Percentiles rank a stretch among this genome's conserved stretches.
These are phyloP conservation scores for Sporothrix protearum DNA, from an alignment of 2,329 filamentous ascomycete species.

Conservation along the genomic window DNA sequence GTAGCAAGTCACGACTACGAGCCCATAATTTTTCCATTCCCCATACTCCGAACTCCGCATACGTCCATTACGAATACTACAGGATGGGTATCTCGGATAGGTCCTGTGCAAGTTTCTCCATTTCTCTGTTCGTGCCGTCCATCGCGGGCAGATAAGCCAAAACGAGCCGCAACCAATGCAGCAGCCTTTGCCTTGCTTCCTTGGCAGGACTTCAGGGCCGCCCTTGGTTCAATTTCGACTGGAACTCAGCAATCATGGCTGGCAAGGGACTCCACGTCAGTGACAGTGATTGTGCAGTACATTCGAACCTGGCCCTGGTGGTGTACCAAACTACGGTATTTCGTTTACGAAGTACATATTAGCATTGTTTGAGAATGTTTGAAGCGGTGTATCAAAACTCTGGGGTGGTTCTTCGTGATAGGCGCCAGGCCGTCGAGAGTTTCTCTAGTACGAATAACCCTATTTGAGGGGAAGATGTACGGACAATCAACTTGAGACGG, in stretches of 20 bases:
- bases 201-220: neutral
- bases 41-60: neutral
- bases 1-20: neutral
- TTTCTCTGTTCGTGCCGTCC: neutral
- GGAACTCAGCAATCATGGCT: neutral
- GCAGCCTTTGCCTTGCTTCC: neutral
- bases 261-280: too few relatives aligned
- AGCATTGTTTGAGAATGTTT: conserved; percentile 1
- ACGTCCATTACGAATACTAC: neutral
- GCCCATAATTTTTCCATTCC: neutral
- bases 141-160: neutral
- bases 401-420: neutral
- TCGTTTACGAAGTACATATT: neutral
- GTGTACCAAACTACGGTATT: neutral
- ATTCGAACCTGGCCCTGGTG: too few relatives aligned
- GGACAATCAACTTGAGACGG: too few relatives aligned
- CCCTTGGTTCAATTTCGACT: neutral
- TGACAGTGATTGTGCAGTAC: too few relatives aligned
- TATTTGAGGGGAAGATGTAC: neutral
- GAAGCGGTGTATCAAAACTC: neutral
- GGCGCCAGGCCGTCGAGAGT: neutral
- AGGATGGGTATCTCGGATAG: neutral
- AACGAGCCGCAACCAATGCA: neutral
- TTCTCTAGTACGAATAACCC: neutral
- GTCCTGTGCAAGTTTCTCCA: neutral